These are phyloP conservation scores for Leccinum longicurvipes DNA, from an alignment of 768 basidiomycete genomes.

Conservation along the genomic window DNA sequence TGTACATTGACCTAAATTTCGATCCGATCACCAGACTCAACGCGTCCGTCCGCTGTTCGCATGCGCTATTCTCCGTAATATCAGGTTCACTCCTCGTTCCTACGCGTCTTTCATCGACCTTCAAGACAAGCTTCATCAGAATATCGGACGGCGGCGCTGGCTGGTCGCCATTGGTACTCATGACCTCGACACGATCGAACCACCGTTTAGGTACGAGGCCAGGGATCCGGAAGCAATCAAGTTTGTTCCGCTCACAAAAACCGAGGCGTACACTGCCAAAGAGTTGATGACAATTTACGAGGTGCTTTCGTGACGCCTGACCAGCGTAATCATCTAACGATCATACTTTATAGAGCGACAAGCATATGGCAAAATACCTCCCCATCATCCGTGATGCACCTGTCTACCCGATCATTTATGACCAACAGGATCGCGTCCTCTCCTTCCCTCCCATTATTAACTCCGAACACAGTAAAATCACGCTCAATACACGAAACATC, in stretches of 20 bases:
- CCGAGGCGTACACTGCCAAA: constrained; percentile 75
- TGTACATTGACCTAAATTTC: not conserved
- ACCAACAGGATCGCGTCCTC: constrained; percentile 78
- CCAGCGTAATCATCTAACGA: not conserved
- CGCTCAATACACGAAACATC: constrained; percentile 86
- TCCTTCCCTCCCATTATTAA: constrained; percentile 99
- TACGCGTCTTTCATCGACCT: constrained; percentile 98
- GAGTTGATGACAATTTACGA: constrained; percentile 94
- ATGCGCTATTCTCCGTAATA: constrained; percentile 83
- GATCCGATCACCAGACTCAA: constrained; percentile 51
- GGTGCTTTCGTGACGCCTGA: constrained; percentile 41
- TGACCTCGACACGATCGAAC: constrained; percentile 84
- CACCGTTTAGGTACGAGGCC: constrained; percentile 88
- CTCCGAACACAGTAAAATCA: constrained; percentile 96
- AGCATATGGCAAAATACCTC: constrained; percentile 85
- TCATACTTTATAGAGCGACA: constrained; percentile 63
- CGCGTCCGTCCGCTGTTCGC: constrained; percentile 89
- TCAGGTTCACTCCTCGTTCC: constrained; percentile 82
- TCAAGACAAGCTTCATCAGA: constrained; percentile 99
- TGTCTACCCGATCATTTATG: constrained; percentile 97
- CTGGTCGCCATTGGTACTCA: constrained; percentile 97
- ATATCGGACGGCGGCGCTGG: constrained; percentile 85
- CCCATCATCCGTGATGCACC: constrained; percentile 93
- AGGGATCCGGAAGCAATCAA: constrained; percentile 83
- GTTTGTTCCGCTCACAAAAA: constrained; percentile 84